Evolutionary conservation across 108 stramenopile species (phyloP), one percentile per base, ranked within the genome.

Genomic region (Skeletonema menzelii): DNA sequence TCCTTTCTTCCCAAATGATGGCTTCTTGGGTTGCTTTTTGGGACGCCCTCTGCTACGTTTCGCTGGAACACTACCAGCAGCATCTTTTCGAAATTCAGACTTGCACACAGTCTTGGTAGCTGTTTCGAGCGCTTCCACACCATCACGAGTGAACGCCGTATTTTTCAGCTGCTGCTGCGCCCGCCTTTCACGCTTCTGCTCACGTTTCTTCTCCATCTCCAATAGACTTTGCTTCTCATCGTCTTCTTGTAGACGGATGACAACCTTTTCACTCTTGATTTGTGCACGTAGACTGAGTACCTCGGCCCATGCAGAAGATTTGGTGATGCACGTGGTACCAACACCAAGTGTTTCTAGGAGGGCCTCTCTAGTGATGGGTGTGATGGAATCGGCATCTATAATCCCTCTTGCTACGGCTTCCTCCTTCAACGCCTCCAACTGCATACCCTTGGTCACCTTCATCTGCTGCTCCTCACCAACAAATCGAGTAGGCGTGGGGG

Each of bases 211-310:
- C 22, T 53, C 49, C 49, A 53, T 22, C 8, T 53, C 49, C n/a
- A 22, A n/a, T 10, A 53, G 49, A 20, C 49, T 20, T n/a, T 53
- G 49, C 49, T 53, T 22, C 8, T 22, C 49, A 20, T 53, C 49
- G 22, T 53, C 49, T 53, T 53, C 49, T 53, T 53, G 49, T 53
- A 53, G 8, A 22, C 22, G 49, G 1, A 53, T 22, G 49, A 17
- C 49, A 53, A 53, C 49, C 49, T 53, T 53, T 24, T 53, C 49
- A 53, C 22, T 53, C 49, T 53, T 17, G 11, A 53, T 53, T 53
- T 53, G 17, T 22, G 20, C 19, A 8, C 49, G 19, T 53, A 53
- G 22, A 53, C 49, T 53, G 20, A 53, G 19, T 0, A 53, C 20
- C 5, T 53, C 49, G 49, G 49, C 15, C 49, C 49, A 53, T 53